Conservation (phyloP, 2,329 filamentous ascomycete species). For the Stenocarpella maydis region DNA sequence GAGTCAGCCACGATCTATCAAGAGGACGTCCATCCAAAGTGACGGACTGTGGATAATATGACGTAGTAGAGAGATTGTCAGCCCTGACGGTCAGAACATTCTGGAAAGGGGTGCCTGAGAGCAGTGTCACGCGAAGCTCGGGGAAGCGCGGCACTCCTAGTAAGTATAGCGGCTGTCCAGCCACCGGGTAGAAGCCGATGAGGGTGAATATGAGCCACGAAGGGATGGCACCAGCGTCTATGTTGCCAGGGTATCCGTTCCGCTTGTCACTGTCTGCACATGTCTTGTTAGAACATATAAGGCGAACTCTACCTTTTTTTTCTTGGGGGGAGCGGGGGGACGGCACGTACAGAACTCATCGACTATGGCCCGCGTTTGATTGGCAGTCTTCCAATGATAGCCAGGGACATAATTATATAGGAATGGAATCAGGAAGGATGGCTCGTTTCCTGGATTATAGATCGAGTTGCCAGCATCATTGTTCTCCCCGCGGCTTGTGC, state of each 20-base stretch:
- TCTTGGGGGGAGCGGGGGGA: too few species aligned
- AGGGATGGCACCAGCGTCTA: slow-evolving; percentile 56
- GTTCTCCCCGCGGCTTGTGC: slow-evolving; percentile 8
- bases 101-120: slow-evolving; percentile 11
- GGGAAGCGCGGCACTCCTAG: slow-evolving; percentile 54
- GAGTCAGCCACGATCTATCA: slow-evolving; percentile 27
- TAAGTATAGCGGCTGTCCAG: slow-evolving; percentile 56
- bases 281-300: background rate
- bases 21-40: slow-evolving; percentile 10
- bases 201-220: slow-evolving; percentile 61
- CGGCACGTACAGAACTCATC: slow-evolving; percentile 46
- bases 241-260: slow-evolving; percentile 54
- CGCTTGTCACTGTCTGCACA: slow-evolving; percentile 43
- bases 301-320: too few species aligned
- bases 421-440: slow-evolving; percentile 53
- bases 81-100: slow-evolving; percentile 17
- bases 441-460: slow-evolving; percentile 32
- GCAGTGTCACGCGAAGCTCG: slow-evolving; percentile 10
- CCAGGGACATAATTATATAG: slow-evolving; percentile 60
- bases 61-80: slow-evolving; percentile 13
- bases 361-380: slow-evolving; percentile 46
- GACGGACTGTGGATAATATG: slow-evolving; percentile 25
- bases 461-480: slow-evolving; percentile 26
- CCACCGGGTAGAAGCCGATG: slow-evolving; percentile 56
- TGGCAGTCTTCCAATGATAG: slow-evolving; percentile 47